Conservation (phyloP, 1,139 yeast genomes). For the Kluyveromyces sp. region DNA sequence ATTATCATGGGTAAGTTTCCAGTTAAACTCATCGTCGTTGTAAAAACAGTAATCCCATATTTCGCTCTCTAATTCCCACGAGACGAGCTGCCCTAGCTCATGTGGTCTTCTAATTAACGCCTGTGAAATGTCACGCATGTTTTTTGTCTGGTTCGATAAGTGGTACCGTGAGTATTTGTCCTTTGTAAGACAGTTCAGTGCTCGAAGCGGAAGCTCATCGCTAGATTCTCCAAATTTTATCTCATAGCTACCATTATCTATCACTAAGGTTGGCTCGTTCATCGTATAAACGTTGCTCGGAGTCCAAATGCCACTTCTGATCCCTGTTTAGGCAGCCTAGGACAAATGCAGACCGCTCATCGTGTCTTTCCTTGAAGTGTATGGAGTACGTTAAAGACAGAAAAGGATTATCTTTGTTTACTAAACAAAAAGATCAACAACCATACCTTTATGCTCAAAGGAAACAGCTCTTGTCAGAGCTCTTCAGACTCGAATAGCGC, state of each 20-base stretch:
- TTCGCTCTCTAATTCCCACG: conserved; percentile 91
- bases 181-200: conserved; percentile 65
- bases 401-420: not conserved
- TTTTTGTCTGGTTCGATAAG: conserved; percentile 62
- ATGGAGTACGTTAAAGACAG: not conserved
- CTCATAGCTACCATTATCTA: conserved; percentile 86
- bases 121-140: conserved; percentile 69
- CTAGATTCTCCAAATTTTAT: conserved; percentile 64
- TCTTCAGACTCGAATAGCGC: too few relatives aligned
- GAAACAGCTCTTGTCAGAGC: not conserved
- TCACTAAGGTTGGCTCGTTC: conserved; percentile 24
- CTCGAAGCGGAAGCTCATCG: conserved; percentile 37
- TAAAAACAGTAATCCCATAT: conserved; percentile 80
- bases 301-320: too few relatives aligned
- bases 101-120: conserved; percentile 72
- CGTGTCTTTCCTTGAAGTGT: not conserved
- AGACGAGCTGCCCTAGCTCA: conserved; percentile 79
- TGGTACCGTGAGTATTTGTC: conserved; percentile 71
- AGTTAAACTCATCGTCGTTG: conserved; percentile 32
- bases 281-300: conserved; percentile 9
- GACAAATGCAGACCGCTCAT: too few relatives aligned
- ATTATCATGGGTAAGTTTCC: conserved; percentile 18
- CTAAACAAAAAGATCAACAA: not conserved
- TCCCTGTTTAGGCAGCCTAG: too few relatives aligned
- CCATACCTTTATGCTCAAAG: not conserved